Base-by-base conservation (phyloP, 1,284 basidiomycete genomes). In the Moesziomyces sp. region DNA sequence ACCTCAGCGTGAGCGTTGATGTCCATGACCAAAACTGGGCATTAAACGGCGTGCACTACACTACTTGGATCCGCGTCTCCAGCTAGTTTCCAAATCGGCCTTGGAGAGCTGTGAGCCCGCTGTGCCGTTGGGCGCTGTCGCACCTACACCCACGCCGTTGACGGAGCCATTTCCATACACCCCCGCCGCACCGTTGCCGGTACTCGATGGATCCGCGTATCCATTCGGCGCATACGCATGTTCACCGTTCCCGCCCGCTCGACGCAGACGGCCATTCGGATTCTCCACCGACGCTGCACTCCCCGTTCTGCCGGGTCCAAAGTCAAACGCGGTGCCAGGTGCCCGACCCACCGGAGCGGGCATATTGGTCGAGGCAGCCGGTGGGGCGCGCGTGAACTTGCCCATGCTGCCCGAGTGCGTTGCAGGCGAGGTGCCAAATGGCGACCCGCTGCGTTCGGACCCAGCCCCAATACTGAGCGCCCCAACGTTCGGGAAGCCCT, bases 321-420 rank as follows among this genome's bases (percentile, higher is more conserved):
- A 74, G 46, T 74, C 61, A 26, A 74, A 69, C 9, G 71, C 71
- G 10, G 55, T 65, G 6, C 71, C 71, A 0, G 71, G 71, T n/a
- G 71, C 66, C 35, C 62, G 65, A 2, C 58, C 71, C 1, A 69
- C 56, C 2, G 65, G 62, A 7, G 71, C 58, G 18, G 65, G 49
- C 59, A 70, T 26, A 33, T 63, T 63, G 48, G 26, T 6, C 19
- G 59, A 18, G 13, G 18, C 55, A 8, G 55, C 43, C 9, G 56
- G 18, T 21, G 59, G 30, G 13, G 60, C n/a, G 13, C 60, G 54
- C 24, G 40, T 46, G 44, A 24, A 50, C 33, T 59, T 62, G 59
- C 57, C 54, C 50, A 50, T 59, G 16, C 47, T 30, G 14, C 56
- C 49, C 9, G 38, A 38, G 28, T 64, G 57, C 6, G 58, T 53